Base-by-base conservation (phyloP, 371 early-diverging fungal genomes). In the Rhizopus stolonifer region DNA sequence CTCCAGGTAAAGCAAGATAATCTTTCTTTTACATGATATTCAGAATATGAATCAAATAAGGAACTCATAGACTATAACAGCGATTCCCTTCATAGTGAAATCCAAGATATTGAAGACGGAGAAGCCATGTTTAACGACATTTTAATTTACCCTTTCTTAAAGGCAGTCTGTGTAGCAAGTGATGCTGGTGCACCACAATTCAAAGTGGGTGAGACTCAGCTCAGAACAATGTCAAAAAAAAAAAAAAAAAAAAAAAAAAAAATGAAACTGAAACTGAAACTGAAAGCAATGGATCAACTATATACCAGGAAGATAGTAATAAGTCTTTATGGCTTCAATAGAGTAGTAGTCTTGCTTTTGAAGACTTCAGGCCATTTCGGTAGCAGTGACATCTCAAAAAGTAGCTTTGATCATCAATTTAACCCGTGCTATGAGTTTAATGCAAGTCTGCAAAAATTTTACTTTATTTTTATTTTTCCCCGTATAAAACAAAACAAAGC, bases 121-220 rank as follows among this genome's bases (percentile, higher is more conserved):
- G 53, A 53, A 53, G 46, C 53, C 25, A 44, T 25, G 19, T 47
- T 54, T 36, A 47, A 54, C 13, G 25, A 36, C 36, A 2, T 54
- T 15, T 46, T 54, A 18, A 6, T 46, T 1, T 46, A 26, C 17
- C 46, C 39, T 14, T 54, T 46, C 21, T 21, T 54, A 19, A 38
- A 54, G 17, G 47, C 54, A 29, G 40, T 46, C 36, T 32, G 36
- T 24, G 26, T 18, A 25, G 34, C 46, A 33, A 36, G 1, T 14
- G 2, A 14, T 13, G 0, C 24, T 17, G 39, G 47, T 9, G 46
- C 0, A 9, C 31, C 47, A 17, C 47, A 54, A 14, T 39, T 54
- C 26, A 54, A 54, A 46, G 46, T 46, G 11, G 54, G 46, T 17
- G 54, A 46, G 8, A 36, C 46, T 13, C 18, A 19, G 14, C 39